Conservation (phyloP, 805 yeast species). For the Ogataea ganodermae region DNA sequence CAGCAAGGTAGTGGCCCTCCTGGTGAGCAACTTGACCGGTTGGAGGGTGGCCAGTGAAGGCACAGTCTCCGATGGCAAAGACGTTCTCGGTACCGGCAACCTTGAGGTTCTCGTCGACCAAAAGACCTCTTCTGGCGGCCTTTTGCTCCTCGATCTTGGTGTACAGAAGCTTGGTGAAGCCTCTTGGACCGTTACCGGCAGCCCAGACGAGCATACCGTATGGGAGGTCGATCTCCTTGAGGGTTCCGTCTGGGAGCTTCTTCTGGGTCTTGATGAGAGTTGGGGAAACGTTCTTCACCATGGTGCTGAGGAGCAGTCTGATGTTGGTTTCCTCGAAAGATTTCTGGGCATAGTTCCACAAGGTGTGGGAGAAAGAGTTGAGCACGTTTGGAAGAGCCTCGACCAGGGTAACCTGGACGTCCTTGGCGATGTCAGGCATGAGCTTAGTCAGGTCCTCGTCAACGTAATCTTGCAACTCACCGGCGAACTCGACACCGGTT, state of each 20-base stretch:
- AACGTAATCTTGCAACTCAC: constrained; percentile 56
- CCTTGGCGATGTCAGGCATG: constrained; percentile 56
- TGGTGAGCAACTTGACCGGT: constrained; percentile 62
- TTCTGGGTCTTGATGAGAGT: constrained; percentile 44
- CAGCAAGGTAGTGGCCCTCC: constrained; percentile 51
- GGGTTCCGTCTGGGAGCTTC: constrained; percentile 45
- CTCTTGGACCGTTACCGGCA: constrained; percentile 57
- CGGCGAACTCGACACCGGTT: constrained; percentile 60
- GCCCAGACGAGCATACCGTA: constrained; percentile 61
- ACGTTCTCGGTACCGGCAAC: constrained; percentile 51
- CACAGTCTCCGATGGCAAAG: constrained; percentile 57
- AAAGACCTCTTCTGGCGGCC: constrained; percentile 55
- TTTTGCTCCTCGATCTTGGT: constrained; percentile 52
- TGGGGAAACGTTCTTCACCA: constrained; percentile 50
- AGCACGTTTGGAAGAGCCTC: constrained; percentile 58
- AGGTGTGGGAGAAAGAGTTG: constrained; percentile 51
- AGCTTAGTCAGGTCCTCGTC: constrained; percentile 55
- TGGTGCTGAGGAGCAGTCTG: constrained; percentile 48
- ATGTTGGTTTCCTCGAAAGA: constrained; percentile 53
- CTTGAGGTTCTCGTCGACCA: constrained; percentile 49
- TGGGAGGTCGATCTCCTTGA: constrained; percentile 43
- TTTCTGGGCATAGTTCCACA: constrained; percentile 53
- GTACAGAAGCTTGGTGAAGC: constrained; percentile 44
- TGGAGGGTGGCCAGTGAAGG: constrained; percentile 56
- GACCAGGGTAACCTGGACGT: constrained; percentile 49